Conservation (phyloP, 495 filamentous ascomycete species). For the Neurospora tetraspora region DNA sequence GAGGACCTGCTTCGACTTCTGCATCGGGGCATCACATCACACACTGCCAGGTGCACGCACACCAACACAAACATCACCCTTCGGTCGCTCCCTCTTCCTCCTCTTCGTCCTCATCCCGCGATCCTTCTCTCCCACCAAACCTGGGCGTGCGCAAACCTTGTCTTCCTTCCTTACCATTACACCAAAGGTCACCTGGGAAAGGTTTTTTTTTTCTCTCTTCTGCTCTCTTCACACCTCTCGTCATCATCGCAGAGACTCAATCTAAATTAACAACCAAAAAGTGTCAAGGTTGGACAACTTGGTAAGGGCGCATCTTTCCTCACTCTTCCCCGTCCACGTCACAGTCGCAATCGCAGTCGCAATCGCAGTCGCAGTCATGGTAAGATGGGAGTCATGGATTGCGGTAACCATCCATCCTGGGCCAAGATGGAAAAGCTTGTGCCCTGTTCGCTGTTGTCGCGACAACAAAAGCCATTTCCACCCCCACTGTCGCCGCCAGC, state of each 20-base stretch:
- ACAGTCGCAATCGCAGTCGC: neutral
- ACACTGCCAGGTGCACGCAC: neutral
- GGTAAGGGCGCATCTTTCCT: neutral
- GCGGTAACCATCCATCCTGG: neutral
- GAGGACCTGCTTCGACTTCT: neutral
- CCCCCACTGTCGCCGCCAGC: conserved; percentile 15
- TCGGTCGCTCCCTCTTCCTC: neutral
- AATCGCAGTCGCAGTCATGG: too few relatives aligned
- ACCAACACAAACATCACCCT: neutral
- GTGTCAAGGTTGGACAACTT: neutral
- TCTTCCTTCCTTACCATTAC: neutral
- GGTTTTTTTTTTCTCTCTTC: neutral
- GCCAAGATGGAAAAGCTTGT: neutral
- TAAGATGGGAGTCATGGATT: neutral
- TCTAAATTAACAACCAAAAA: neutral
- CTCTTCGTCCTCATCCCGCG: neutral
- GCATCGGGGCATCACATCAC: neutral
- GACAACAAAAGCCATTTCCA: conserved; percentile 4
- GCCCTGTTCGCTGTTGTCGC: neutral
- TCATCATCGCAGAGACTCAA: neutral
- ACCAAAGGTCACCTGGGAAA: neutral
- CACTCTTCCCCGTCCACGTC: neutral
- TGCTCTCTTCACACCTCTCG: neutral
- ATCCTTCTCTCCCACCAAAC: neutral
- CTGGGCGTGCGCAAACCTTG: neutral